A percentile compares a stretch with the other conserved stretches of the same genome.
Conservation (phyloP, 2,329 filamentous ascomycete species). For the Beauveria rudraprayagi region DNA sequence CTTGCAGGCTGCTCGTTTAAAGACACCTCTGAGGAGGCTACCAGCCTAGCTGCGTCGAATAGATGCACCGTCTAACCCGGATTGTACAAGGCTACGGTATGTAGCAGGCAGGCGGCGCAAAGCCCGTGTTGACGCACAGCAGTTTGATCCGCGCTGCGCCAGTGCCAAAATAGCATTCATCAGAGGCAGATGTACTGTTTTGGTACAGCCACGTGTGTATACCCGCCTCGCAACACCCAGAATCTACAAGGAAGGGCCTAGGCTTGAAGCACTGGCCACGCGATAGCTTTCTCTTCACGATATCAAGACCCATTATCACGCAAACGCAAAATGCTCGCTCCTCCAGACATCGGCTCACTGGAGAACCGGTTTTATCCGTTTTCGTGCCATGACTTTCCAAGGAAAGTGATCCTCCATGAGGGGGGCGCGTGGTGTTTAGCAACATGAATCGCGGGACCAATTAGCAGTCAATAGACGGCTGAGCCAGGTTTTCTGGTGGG, state of each 20-base stretch:
- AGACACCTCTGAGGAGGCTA: not conserved
- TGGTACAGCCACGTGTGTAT: not conserved
- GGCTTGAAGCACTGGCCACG: not conserved
- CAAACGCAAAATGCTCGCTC: not conserved
- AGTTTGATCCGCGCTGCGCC: not conserved
- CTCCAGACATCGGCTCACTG: not conserved
- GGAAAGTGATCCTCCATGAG: not conserved
- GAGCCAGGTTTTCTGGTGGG: not conserved
- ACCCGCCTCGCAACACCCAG: not conserved
- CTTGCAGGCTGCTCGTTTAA: not conserved
- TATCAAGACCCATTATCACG: not conserved
- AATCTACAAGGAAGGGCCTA: not conserved
- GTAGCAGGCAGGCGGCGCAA: conserved; percentile 2
- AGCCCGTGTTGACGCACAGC: not conserved
- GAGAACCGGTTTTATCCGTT: not conserved
- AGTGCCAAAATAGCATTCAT: not conserved
- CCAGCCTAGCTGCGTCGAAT: not conserved
- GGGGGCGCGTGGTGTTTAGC: not conserved
- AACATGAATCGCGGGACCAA: not conserved
- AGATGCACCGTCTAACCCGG: not conserved
- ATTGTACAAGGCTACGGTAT: not conserved
- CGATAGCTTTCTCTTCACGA: conserved; percentile 4
- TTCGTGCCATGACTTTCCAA: not conserved
- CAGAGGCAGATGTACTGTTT: not conserved
- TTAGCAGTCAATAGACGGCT: not conserved